Conservation (phyloP, 768 basidiomycete species). For the Lactarius quietus region DNA sequence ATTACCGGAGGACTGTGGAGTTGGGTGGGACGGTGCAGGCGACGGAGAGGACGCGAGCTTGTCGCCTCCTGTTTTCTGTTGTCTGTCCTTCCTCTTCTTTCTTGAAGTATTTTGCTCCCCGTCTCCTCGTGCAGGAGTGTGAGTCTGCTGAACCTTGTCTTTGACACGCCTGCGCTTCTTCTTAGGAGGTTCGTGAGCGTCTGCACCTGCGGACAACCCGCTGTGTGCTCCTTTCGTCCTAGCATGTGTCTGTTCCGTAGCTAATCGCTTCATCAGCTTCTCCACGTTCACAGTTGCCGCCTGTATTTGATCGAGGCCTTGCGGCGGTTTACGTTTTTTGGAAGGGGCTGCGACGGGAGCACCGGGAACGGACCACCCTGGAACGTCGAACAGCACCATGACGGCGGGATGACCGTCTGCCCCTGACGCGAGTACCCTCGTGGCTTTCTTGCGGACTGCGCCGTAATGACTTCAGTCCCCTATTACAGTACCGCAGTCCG, state of each 20-base stretch:
- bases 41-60: background rate
- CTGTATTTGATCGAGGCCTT: constrained; percentile 36
- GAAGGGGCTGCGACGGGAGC: constrained; percentile 34
- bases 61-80: background rate
- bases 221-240: background rate
- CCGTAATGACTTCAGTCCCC: background rate
- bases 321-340: constrained; percentile 50
- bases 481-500: background rate
- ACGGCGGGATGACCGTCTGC: background rate
- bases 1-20: constrained; percentile 7
- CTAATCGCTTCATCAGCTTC: constrained; percentile 53
- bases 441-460: background rate
- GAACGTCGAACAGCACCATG: constrained; percentile 60
- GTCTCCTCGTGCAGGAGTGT: constrained; percentile 1
- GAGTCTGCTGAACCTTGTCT: constrained; percentile 1
- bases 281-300: constrained; percentile 53
- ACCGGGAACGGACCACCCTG: constrained; percentile 59
- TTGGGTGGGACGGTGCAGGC: background rate
- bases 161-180: constrained; percentile 6
- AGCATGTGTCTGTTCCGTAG: constrained; percentile 12
- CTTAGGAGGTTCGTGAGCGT: background rate
- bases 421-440: background rate
- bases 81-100: constrained; percentile 13
- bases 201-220: background rate
- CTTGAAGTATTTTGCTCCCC: background rate